Conservation (phyloP, 2,329 filamentous ascomycete genomes). For the Drechslerella coelobrocha region DNA sequence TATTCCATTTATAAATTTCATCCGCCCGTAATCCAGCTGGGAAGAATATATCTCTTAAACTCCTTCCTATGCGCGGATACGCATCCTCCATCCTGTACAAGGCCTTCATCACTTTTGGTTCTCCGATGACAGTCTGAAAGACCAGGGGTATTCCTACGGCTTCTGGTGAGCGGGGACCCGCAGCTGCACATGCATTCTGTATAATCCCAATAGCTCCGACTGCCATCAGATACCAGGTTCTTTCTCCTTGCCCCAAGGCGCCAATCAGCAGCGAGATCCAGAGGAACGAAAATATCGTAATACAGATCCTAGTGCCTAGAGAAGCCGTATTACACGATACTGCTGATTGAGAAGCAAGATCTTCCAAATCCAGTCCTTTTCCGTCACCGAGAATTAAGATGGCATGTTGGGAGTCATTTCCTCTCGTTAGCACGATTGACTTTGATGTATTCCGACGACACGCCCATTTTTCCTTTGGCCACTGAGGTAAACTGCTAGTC, state of each 20-base stretch:
- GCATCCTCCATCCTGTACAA: constrained; percentile 55
- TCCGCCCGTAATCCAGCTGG: too few relatives aligned
- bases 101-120: constrained; percentile 56
- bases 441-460: constrained; percentile 55
- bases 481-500: constrained; percentile 59
- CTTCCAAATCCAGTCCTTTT: constrained; percentile 59
- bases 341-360: constrained; percentile 58
- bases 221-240: constrained; percentile 59
- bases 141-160: constrained; percentile 56
- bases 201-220: constrained; percentile 59
- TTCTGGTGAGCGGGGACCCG: constrained; percentile 53
- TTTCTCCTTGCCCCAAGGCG: constrained; percentile 56
- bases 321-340: too few relatives aligned
- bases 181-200: constrained; percentile 59
- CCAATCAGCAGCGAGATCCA: constrained; percentile 60
- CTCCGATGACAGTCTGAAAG: constrained; percentile 53
- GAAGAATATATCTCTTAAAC: constrained; percentile 56
- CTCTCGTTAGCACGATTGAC: constrained; percentile 57
- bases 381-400: constrained; percentile 58
- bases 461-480: constrained; percentile 60
- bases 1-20: too few relatives aligned
- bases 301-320: too few relatives aligned
- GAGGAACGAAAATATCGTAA: constrained; percentile 55
- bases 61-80: constrained; percentile 55
- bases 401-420: constrained; percentile 59